A percentile compares a stretch with the other conserved stretches of the same genome.
Evolutionary conservation across 2,329 filamentous ascomycete genomes (phyloP).

Genomic region (Diaporthe sp.): DNA sequence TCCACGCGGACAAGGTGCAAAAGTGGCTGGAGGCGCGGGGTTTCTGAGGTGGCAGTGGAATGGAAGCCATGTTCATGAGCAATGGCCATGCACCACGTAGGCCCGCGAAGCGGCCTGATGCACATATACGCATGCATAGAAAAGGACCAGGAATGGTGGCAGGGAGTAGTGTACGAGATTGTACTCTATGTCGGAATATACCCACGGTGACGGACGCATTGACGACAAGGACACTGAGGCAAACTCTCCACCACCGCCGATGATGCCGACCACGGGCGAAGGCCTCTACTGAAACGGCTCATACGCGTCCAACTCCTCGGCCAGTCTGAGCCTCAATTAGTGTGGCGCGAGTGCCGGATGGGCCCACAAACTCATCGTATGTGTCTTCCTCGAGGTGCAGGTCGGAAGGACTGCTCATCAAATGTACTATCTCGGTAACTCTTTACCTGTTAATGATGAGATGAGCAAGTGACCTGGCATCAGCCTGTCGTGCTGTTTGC

Average conservation of each 20-base stretch:
- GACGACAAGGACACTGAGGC: not conserved
- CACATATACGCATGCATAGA: not conserved
- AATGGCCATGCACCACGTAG: too few relatives aligned
- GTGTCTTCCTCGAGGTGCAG: too few relatives aligned
- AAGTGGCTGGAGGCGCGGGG: slow-evolving; percentile 40
- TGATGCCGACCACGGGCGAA: too few relatives aligned
- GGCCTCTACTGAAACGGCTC: not conserved
- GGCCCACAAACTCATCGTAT: not conserved
- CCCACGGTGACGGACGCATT: not conserved
- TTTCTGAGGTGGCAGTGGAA: slow-evolving; percentile 27
- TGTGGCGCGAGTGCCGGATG: not conserved
- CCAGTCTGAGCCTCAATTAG: not conserved
- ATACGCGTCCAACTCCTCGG: not conserved
- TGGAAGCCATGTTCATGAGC: not conserved
- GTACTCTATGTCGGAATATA: not conserved
- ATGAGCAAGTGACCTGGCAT: not conserved
- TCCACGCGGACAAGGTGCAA: slow-evolving; percentile 35
- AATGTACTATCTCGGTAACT: not conserved
- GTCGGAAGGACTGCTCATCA: not conserved
- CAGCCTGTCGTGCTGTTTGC: not conserved
- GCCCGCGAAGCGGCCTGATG: not conserved
- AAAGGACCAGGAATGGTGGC: not conserved
- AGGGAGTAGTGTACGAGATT: not conserved
- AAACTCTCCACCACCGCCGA: not conserved
- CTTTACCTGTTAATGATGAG: not conserved